Percentiles rank a stretch among this genome's conserved stretches.
phyloP scores from a whole-genome alignment of 768 basidiomycete genomes.

The Boletus rubroflammeus region DNA sequence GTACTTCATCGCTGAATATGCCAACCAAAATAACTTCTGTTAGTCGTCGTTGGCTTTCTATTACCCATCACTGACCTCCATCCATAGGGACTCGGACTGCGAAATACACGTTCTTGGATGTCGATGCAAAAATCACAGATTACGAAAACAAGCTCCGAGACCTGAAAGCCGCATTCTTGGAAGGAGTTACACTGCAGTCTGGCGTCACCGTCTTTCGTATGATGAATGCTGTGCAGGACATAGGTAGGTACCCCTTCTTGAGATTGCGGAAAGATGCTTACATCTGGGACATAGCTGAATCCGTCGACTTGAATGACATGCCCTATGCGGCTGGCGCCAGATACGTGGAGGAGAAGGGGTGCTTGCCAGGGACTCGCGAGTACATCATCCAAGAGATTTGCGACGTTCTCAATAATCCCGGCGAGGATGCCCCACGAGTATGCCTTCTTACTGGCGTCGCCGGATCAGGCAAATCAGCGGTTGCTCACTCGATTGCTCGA shows the following conservation, averaged over 20 bases:
- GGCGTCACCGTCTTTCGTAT: conserved; percentile 20
- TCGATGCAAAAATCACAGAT: conserved; percentile 15
- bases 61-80: not conserved
- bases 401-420: conserved; percentile 11
- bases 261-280: not conserved
- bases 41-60: not conserved
- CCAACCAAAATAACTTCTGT: conserved; percentile 18
- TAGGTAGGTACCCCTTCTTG: not conserved
- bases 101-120: conserved; percentile 16
- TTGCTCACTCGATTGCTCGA: conserved; percentile 31
- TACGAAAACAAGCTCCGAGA: conserved; percentile 21
- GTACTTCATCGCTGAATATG: conserved; percentile 23
- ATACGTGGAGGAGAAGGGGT: conserved; percentile 20
- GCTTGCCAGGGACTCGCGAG: conserved; percentile 20
- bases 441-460: conserved; percentile 27
- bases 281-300: conserved; percentile 3
- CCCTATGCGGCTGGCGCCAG: conserved; percentile 22
- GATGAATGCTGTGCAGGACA: conserved; percentile 12
- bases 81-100: conserved; percentile 12
- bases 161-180: conserved; percentile 15
- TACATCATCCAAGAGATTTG: conserved; percentile 17
- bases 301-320: conserved; percentile 19
- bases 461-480: conserved; percentile 31
- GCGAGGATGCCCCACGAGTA: conserved; percentile 16
- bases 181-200: conserved; percentile 12